Base-by-base conservation (phyloP, 495 filamentous ascomycete genomes). In the Chaetomium cochliodes region DNA sequence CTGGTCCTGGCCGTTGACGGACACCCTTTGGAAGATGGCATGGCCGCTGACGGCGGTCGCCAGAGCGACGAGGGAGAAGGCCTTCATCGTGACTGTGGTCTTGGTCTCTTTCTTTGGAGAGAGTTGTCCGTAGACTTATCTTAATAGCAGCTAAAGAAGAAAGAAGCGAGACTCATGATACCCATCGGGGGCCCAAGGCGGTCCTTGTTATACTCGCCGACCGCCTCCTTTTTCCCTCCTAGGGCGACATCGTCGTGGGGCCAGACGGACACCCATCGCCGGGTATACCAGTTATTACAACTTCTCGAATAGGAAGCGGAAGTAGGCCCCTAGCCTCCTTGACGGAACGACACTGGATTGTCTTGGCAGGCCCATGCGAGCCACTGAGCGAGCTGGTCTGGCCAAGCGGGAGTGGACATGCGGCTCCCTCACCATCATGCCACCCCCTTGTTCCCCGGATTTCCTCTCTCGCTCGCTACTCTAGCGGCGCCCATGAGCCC, bases 1-100 rank as follows among this genome's bases (percentile, higher is more conserved):
- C 60, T 83, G 73, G 59, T 84, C 83, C 16, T 72, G 75, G n/a
- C 78, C 81, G 53, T 85, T 80, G 58, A 85, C 78, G 5, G 80
- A 79, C 22, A 86, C 67, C 55, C 76, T 77, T 65, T 84, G 79
- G 71, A 82, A 81, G 67, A 77, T 79, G 46, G 76, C 49, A 52
- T 79, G 77, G 60, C 66, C 74, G 58, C 60, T 64, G 58, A 70
- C 72, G 46, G 58, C 44, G 25, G 70, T 70, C 60, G 69, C 73
- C 57, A 74, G 65, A n/a, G 69, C 65, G 62, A 70, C 62, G 26
- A 74, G 62, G 15, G 68, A 23, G 53, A 75, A 51, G 12, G 68
- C 61, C 64, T 73, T 68, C 70, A 73, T 76, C 62, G 49, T 73
- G 70, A 20, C 23, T 12, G 28, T 37, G 47, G 7, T 61, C n/a